Base-by-base conservation (phyloP, 2,329 filamentous ascomycete species). In the Ophiostoma sp. region DNA sequence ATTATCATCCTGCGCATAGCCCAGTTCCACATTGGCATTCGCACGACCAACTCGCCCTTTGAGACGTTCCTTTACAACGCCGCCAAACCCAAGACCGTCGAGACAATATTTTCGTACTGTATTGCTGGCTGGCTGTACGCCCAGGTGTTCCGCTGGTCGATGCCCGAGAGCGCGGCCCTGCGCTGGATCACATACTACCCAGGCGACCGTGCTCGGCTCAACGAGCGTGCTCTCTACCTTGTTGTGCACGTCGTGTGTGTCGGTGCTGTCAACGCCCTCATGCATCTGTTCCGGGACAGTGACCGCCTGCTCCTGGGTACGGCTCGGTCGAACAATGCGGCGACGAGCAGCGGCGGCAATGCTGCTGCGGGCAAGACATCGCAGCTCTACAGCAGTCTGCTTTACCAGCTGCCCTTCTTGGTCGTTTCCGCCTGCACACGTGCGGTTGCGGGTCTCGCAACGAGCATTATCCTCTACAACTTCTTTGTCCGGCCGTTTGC, bases 1-100 rank as follows among this genome's bases (percentile, higher is more conserved):
- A 87, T 98, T 77, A 93, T 97, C 83, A 87, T 97, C 77, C 88
- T 98, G 70, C 93, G 95, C 79, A 93, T 98, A 78, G 90, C 92
- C 61, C 92, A 95, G 81, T 90, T 94, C 82, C 93, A 95, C 79
- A 87, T 92, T 76, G 92, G 92, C 77, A 81, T 88, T 74, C 88
- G 92, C 79, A 95, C 92, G 22, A 91, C 92, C 52, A 85, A 86
- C 73, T 93, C 92, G 3, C 87, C 89, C 64, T 86, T 91, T 77
- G 85, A 91, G 74, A 92, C 89, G 8, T 87, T 95, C 72, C 83
- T 82, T 72, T 85, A 85, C 75, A 86, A 88, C 76, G 83, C 89
- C 11, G 82, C 90, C 31, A 88, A 86, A 25, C 82, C 89, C 48
- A 86, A 89, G 74, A 90, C 92, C 5, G 79, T 91, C 73, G 88